These are phyloP conservation scores for Coniochaeta sp. DNA, from an alignment of 2,329 filamentous ascomycete genomes.

Conservation along the genomic window DNA sequence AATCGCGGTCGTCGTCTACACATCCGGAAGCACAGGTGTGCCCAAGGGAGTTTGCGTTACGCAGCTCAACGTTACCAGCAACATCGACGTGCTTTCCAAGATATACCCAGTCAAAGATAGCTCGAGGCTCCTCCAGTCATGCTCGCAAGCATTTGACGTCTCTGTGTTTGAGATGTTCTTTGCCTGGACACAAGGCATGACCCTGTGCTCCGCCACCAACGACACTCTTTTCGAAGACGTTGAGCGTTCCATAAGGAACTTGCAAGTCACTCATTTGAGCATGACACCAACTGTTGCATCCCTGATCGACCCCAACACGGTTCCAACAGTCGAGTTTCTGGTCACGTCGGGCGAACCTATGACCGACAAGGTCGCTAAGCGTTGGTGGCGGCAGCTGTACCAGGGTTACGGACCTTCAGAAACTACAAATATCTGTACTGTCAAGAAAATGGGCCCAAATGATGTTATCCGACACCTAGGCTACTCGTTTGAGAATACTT, in stretches of 20 bases:
- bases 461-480: conserved; percentile 73
- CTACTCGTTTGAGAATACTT: conserved; percentile 66
- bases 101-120: conserved; percentile 53
- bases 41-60: conserved; percentile 78
- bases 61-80: conserved; percentile 67
- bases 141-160: conserved; percentile 79
- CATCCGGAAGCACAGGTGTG: conserved; percentile 72
- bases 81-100: conserved; percentile 58
- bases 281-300: conserved; percentile 81
- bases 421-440: conserved; percentile 80
- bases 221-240: conserved; percentile 69
- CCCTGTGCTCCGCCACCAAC: conserved; percentile 67
- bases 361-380: conserved; percentile 60
- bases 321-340: conserved; percentile 66
- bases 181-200: conserved; percentile 70
- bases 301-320: conserved; percentile 59
- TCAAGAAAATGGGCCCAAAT: conserved; percentile 51
- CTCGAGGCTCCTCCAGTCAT: conserved; percentile 70
- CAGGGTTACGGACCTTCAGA: conserved; percentile 83
- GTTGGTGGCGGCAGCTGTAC: conserved; percentile 65
- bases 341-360: conserved; percentile 78
- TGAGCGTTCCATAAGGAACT: conserved; percentile 54
- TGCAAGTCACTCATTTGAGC: conserved; percentile 71
- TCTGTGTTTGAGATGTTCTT: conserved; percentile 91
- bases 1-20: conserved; percentile 73